Evolutionary conservation across 148 eudicot genomes (phyloP).

Genomic region (Talinum fruticosum): DNA sequence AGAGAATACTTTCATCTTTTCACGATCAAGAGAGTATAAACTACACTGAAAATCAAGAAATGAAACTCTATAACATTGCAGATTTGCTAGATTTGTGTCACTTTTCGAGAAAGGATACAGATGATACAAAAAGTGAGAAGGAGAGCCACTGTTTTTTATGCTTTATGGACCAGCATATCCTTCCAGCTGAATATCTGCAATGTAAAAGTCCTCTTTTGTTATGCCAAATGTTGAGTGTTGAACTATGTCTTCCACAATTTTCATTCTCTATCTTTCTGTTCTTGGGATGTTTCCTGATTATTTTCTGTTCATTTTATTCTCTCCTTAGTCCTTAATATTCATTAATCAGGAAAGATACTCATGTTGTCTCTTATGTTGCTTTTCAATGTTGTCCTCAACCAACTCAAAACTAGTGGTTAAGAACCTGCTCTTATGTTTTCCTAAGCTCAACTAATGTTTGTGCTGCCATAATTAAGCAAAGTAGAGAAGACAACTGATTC

Average conservation of each 20-base stretch:
- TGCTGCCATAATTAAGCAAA: slow-evolving; percentile 4
- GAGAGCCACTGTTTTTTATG: too few relatives aligned
- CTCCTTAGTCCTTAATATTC: neutral
- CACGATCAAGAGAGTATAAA: too few relatives aligned
- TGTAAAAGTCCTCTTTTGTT: neutral
- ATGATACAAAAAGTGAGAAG: too few relatives aligned
- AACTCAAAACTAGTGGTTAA: neutral
- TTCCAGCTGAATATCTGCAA: neutral
- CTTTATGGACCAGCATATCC: too few relatives aligned
- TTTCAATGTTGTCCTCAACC: neutral
- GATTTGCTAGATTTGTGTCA: too few relatives aligned
- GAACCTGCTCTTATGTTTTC: neutral
- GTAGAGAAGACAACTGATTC: neutral
- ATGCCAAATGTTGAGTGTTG: neutral
- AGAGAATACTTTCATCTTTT: too few relatives aligned
- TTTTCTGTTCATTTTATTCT: neutral
- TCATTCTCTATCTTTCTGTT: neutral
- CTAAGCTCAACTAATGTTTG: neutral
- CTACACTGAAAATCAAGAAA: too few relatives aligned
- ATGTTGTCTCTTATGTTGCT: too few relatives aligned
- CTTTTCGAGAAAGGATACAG: too few relatives aligned
- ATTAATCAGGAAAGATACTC: neutral
- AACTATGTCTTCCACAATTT: neutral
- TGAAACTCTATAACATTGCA: too few relatives aligned
- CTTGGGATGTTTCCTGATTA: neutral